Percentiles rank a stretch among this genome's conserved stretches.
Evolutionary conservation across 1,284 basidiomycete genomes (phyloP).

Genomic region (Tilletia caries): DNA sequence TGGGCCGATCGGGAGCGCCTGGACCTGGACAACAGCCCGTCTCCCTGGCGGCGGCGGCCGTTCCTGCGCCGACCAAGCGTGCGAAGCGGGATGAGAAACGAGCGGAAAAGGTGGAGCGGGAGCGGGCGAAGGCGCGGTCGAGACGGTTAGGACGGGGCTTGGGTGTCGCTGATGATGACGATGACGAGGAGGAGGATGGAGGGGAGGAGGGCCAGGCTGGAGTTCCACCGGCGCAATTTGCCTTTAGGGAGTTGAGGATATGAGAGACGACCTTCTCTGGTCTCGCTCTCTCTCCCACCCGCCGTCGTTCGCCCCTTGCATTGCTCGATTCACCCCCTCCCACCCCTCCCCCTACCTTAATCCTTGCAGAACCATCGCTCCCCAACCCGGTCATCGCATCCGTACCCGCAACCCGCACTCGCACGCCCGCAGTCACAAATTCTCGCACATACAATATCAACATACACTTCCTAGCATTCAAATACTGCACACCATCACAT

Average conservation of each 20-base stretch:
- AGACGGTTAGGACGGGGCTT: neutral
- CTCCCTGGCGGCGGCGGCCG: neutral
- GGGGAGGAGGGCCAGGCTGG: neutral
- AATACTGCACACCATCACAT: too few relatives aligned
- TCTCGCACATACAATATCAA: too few relatives aligned
- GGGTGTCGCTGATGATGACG: neutral
- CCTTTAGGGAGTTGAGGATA: slow-evolving; percentile 7
- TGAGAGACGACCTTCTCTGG: neutral
- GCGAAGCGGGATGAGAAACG: slow-evolving; percentile 11
- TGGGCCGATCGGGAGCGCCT: slow-evolving; percentile 7
- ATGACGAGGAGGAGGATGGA: neutral
- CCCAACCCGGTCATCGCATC: too few relatives aligned
- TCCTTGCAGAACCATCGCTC: too few relatives aligned
- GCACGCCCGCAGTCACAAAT: too few relatives aligned
- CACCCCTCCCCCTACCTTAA: too few relatives aligned
- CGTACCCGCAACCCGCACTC: too few relatives aligned
- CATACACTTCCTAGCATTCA: too few relatives aligned
- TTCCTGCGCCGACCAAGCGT: neutral
- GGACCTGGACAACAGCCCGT: neutral
- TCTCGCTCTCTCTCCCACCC: too few relatives aligned
- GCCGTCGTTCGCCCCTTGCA: too few relatives aligned
- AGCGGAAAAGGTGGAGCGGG: slow-evolving; percentile 3
- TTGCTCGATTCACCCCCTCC: too few relatives aligned
- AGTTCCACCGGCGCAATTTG: neutral
- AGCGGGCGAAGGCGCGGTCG: neutral